A percentile compares a stretch with the other conserved stretches of the same genome.
phyloP scores from a whole-genome alignment of 768 basidiomycete species.

The Leccinum barrowsii region DNA sequence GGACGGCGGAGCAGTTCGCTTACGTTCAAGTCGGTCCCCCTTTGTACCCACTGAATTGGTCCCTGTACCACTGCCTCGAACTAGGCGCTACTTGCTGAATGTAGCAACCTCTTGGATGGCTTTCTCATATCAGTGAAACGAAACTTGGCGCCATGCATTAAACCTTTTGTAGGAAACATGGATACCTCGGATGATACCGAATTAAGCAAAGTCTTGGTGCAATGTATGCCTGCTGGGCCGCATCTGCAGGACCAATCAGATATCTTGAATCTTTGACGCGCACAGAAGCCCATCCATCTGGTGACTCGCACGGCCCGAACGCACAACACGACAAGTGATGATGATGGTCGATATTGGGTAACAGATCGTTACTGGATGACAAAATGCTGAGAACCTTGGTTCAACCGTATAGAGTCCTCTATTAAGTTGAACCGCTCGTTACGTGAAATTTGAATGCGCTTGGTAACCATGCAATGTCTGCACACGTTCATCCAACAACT shows the following conservation, averaged over 20 bases:
- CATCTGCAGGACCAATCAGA: not conserved
- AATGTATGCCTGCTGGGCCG: not conserved
- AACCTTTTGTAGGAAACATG: not conserved
- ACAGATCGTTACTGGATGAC: not conserved
- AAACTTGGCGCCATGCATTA: not conserved
- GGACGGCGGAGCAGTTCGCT: not conserved
- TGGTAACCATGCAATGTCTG: too few relatives aligned
- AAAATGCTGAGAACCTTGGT: not conserved
- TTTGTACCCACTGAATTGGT: not conserved
- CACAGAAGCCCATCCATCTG: not conserved
- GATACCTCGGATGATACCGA: not conserved
- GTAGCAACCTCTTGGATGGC: not conserved
- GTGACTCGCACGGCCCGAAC: not conserved
- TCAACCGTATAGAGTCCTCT: too few relatives aligned
- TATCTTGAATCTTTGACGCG: not conserved
- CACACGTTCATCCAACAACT: too few relatives aligned
- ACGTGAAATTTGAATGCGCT: too few relatives aligned
- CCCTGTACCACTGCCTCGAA: not conserved
- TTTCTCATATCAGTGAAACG: not conserved
- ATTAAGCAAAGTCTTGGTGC: not conserved
- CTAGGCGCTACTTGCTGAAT: not conserved
- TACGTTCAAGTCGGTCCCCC: not conserved
- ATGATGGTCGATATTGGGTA: not conserved
- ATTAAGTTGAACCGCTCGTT: too few relatives aligned
- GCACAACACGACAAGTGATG: not conserved